These are phyloP conservation scores for Pharnaceum exiguum DNA, from an alignment of 148 eudicot genomes.

Conservation along the genomic window DNA sequence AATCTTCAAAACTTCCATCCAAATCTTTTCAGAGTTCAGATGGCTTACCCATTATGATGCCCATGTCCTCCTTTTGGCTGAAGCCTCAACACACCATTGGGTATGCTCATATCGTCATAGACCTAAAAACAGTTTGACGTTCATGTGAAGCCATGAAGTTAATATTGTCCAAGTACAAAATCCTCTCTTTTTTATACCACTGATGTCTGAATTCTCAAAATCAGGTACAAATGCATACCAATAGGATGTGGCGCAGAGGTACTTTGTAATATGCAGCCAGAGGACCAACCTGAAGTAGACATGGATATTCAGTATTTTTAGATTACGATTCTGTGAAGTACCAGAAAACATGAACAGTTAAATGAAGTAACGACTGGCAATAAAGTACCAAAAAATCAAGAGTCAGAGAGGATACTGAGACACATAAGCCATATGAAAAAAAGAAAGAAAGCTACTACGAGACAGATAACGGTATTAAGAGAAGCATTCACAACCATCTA, in stretches of 20 bases:
- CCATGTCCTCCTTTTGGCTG: constrained; percentile 98
- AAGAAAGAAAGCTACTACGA: too few relatives aligned
- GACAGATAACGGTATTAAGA: too few relatives aligned
- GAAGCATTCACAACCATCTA: too few relatives aligned
- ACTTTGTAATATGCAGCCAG: constrained; percentile 95
- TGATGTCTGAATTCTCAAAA: not conserved
- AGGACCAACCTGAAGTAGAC: constrained; percentile 83
- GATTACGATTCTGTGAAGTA: too few relatives aligned
- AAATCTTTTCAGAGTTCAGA: not conserved
- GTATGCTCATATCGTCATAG: constrained; percentile 95
- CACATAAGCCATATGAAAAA: too few relatives aligned
- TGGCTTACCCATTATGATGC: constrained; percentile 84
- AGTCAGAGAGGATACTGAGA: too few relatives aligned
- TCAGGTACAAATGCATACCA: constrained; percentile 40
- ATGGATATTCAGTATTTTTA: too few relatives aligned
- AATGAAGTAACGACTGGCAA: too few relatives aligned
- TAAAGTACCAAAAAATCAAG: too few relatives aligned
- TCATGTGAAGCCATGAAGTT: not conserved
- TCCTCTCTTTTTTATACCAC: not conserved
- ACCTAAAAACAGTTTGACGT: constrained; percentile 33
- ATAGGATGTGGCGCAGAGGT: constrained; percentile 77
- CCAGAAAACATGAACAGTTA: too few relatives aligned
- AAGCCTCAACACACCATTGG: constrained; percentile 91
- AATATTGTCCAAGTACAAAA: not conserved
- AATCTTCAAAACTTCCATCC: not conserved